These are phyloP conservation scores for Lactarius sanguifluus DNA, from an alignment of 768 basidiomycete species.

Conservation along the genomic window DNA sequence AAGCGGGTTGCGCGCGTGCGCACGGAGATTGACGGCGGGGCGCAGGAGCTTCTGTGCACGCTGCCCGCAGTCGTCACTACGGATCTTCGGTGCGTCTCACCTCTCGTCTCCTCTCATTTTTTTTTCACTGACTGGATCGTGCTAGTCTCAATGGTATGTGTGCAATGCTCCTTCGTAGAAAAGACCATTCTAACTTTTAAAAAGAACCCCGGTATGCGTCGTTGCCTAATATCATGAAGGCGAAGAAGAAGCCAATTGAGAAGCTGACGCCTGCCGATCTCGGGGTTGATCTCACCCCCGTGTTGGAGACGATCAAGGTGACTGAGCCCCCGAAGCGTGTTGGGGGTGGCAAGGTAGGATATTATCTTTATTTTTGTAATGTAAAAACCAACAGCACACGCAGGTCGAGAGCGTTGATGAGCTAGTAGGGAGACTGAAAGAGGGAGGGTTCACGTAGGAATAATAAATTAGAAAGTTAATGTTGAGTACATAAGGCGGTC, in stretches of 20 bases:
- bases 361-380: background rate
- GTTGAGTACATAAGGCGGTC: constrained; percentile 4
- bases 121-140: background rate
- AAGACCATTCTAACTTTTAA: too few relatives aligned
- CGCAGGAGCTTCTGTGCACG: constrained; percentile 75
- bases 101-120: background rate
- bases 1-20: constrained; percentile 69
- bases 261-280: constrained; percentile 79
- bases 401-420: constrained; percentile 86
- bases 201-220: constrained; percentile 95
- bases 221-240: constrained; percentile 97
- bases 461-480: too few relatives aligned
- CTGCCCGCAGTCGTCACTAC: constrained; percentile 90
- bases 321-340: constrained; percentile 86
- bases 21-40: constrained; percentile 93
- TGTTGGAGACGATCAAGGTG: constrained; percentile 84
- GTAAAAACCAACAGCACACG: background rate
- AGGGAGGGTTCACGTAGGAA: constrained; percentile 55
- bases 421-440: constrained; percentile 84
- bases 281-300: constrained; percentile 78
- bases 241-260: constrained; percentile 97
- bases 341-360: constrained; percentile 81
- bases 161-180: constrained; percentile 1
- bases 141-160: constrained; percentile 68
- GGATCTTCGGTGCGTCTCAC: constrained; percentile 71